Conservation (phyloP, 129 eudicot genomes). For the Heracleum sosnowskyi region DNA sequence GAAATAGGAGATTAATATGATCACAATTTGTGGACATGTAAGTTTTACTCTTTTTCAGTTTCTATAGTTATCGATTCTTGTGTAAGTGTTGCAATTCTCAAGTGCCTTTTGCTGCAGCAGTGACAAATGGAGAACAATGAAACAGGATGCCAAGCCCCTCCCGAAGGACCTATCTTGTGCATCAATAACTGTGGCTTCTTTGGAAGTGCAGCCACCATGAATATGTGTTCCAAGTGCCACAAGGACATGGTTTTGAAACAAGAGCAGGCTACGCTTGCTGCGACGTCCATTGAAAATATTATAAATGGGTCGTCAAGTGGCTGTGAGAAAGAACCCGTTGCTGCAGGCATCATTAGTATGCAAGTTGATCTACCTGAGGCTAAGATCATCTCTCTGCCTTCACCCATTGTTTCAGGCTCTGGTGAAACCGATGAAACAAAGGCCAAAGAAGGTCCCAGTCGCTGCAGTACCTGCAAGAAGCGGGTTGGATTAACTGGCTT, state of each 20-base stretch:
- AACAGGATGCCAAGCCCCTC: slow-evolving; percentile 20
- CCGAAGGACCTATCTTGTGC: slow-evolving; percentile 14
- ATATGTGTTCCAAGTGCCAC: slow-evolving; percentile 19
- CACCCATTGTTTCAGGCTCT: neutral
- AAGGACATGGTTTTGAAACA: slow-evolving; percentile 11
- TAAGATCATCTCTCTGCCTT: neutral
- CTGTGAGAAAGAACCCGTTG: neutral
- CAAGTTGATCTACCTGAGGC: neutral
- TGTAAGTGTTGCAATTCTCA: neutral
- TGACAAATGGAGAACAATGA: slow-evolving; percentile 21
- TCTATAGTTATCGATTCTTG: neutral
- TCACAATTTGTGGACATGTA: neutral
- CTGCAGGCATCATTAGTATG: neutral
- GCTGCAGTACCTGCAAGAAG: neutral
- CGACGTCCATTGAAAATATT: slow-evolving; percentile 12
- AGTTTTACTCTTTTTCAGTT: neutral
- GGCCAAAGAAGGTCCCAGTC: neutral
- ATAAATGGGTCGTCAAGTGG: slow-evolving; percentile 4
- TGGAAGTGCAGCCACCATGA: slow-evolving; percentile 20
- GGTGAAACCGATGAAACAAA: neutral
- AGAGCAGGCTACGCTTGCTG: slow-evolving; percentile 14
- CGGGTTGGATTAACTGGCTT: slow-evolving; percentile 1
- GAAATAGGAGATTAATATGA: neutral
- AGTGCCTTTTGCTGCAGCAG: slow-evolving; percentile 14
- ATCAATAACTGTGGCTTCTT: slow-evolving; percentile 9